phyloP scores from a whole-genome alignment of 2,329 filamentous ascomycete species.

The Pestalotiopsis sp. region DNA sequence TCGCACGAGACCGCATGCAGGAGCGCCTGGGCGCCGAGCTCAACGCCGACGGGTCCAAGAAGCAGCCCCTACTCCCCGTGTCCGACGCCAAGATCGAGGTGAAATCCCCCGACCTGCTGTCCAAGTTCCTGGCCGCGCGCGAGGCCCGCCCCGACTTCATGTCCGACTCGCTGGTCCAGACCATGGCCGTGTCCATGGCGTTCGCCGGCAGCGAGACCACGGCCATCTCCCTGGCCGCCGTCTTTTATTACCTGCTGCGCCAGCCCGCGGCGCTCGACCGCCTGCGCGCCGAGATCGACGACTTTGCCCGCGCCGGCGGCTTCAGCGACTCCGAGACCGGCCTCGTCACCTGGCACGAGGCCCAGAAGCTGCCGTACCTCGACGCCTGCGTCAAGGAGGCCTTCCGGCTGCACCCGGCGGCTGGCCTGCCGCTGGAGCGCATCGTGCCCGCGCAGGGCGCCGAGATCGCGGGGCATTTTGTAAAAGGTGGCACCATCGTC shows the following conservation, averaged over 20 bases:
- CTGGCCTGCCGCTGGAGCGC: slow-evolving; percentile 72
- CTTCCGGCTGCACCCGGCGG: slow-evolving; percentile 74
- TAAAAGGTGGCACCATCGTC: slow-evolving; percentile 72
- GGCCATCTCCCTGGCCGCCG: slow-evolving; percentile 69
- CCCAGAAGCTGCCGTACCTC: slow-evolving; percentile 72
- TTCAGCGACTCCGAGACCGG: slow-evolving; percentile 56
- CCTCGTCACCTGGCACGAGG: slow-evolving; percentile 69
- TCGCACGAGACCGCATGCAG: slow-evolving; percentile 67
- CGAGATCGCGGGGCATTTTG: slow-evolving; percentile 61
- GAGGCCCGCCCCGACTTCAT: slow-evolving; percentile 71
- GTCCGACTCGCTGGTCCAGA: slow-evolving; percentile 68
- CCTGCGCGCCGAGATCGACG: slow-evolving; percentile 65
- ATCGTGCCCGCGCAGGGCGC: slow-evolving; percentile 67
- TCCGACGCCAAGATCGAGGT: slow-evolving; percentile 38
- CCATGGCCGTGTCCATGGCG: slow-evolving; percentile 72
- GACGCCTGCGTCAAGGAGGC: slow-evolving; percentile 79
- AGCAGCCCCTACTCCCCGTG: slow-evolving; percentile 37
- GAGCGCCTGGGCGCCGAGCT: slow-evolving; percentile 58
- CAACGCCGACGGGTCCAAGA: slow-evolving; percentile 27
- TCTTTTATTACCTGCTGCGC: slow-evolving; percentile 75
- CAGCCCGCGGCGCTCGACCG: slow-evolving; percentile 56
- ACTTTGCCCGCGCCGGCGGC: slow-evolving; percentile 51
- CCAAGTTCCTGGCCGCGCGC: slow-evolving; percentile 71
- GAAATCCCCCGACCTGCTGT: slow-evolving; percentile 61
- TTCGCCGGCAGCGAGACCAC: slow-evolving; percentile 81